Conservation (phyloP, 1,139 yeast species). For the Saccharomyces uvarum region DNA sequence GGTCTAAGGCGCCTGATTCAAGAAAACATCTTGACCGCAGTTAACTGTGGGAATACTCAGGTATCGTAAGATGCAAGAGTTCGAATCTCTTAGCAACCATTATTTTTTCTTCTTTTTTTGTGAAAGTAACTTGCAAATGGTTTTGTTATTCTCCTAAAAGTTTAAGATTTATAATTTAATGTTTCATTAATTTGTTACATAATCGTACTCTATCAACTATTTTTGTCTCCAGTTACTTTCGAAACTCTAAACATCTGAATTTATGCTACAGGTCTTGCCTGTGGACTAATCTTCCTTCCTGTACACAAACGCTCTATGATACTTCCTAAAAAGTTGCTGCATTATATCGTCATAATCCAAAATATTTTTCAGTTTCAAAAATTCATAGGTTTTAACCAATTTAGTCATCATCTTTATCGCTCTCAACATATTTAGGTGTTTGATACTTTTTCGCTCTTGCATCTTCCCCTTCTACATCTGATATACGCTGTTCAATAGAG, state of each 20-base stretch:
- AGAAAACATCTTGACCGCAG: conserved; percentile 3
- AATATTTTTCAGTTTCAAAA: not conserved
- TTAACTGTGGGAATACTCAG: conserved; percentile 8
- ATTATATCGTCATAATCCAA: not conserved
- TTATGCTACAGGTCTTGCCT: no score
- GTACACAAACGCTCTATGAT: not conserved
- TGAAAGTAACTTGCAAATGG: no score
- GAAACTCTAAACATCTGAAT: not conserved
- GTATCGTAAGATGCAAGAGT: conserved; percentile 10
- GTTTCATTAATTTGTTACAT: no score
- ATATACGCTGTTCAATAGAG: not conserved
- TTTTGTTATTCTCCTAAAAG: no score
- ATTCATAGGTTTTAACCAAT: not conserved
- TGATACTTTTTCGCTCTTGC: not conserved
- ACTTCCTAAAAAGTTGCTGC: not conserved
- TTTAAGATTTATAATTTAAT: no score
- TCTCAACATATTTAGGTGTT: not conserved
- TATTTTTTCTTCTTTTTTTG: not conserved
- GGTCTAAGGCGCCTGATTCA: conserved; percentile 11
- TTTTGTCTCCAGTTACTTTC: not conserved
- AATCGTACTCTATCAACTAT: not conserved
- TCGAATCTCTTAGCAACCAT: conserved; percentile 8
- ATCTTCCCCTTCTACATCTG: not conserved
- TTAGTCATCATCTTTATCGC: not conserved
- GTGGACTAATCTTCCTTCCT: no score